These are phyloP conservation scores for Sisymbrium irio DNA, from an alignment of 345 rosid species.

Conservation along the genomic window DNA sequence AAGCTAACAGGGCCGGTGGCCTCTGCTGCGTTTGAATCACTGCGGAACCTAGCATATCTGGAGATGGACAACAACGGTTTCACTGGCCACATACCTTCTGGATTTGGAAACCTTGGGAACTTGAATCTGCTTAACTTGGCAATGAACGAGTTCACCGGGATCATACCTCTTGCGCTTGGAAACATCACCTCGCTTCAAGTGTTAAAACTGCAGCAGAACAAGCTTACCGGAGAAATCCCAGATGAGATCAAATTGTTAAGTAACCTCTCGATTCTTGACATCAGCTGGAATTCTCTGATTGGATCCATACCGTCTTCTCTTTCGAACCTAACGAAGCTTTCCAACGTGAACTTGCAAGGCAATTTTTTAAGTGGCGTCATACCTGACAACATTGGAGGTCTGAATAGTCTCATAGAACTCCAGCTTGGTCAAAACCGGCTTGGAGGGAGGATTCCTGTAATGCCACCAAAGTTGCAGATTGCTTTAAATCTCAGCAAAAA, in stretches of 20 bases:
- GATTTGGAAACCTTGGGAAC: conserved; percentile 3
- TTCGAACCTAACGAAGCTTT: conserved; percentile 41
- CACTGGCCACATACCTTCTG: conserved; percentile 43
- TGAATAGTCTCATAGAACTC: conserved; percentile 54
- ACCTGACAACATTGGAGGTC: conserved; percentile 39
- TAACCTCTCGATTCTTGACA: conserved; percentile 40
- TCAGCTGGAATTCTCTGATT: conserved; percentile 53
- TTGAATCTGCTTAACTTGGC: conserved; percentile 63
- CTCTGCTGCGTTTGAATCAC: conserved; percentile 27
- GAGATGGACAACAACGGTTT: conserved; percentile 68
- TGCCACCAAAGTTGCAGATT: conserved; percentile 66
- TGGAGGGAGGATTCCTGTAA: conserved; percentile 48
- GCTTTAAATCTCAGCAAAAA: conserved; percentile 74
- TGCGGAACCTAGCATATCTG: conserved; percentile 47
- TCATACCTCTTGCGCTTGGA: conserved; percentile 43
- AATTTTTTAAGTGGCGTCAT: conserved; percentile 57
- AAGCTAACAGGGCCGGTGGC: conserved; percentile 40
- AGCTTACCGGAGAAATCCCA: conserved; percentile 56
- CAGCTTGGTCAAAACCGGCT: conserved; percentile 69
- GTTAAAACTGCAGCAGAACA: conserved; percentile 53
- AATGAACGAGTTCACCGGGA: conserved; percentile 46
- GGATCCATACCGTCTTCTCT: conserved; percentile 64
- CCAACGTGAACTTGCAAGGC: conserved; percentile 47
- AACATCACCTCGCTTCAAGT: conserved; percentile 50
- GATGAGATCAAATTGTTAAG: conserved; percentile 27